phyloP scores from a whole-genome alignment of 2,329 filamentous ascomycete species.

The Diaporthe citri region DNA sequence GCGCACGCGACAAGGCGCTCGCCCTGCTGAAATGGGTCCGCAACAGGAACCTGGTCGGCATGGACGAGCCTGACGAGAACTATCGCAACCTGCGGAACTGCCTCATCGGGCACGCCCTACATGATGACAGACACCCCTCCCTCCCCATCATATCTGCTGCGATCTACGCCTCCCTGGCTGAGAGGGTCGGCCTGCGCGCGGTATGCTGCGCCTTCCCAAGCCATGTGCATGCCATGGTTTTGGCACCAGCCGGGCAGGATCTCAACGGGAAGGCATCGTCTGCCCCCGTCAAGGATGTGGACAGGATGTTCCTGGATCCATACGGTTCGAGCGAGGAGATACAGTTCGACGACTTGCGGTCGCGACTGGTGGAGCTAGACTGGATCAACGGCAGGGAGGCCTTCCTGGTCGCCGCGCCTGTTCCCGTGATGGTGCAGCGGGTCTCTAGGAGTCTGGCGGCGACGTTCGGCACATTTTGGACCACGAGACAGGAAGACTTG shows the following conservation, averaged over 20 bases:
- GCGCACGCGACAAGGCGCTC: conserved; percentile 76
- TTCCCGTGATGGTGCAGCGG: conserved; percentile 78
- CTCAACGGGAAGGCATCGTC: conserved; percentile 64
- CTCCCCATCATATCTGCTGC: conserved; percentile 88
- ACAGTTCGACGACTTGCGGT: conserved; percentile 67
- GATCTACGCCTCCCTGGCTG: conserved; percentile 86
- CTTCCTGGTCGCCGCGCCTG: conserved; percentile 74
- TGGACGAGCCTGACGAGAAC: conserved; percentile 71
- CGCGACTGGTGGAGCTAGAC: conserved; percentile 65
- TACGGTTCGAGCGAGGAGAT: conserved; percentile 80
- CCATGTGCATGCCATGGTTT: conserved; percentile 86
- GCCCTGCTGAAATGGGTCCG: conserved; percentile 78
- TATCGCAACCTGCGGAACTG: conserved; percentile 89
- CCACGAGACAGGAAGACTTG: conserved; percentile 46
- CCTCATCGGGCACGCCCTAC: conserved; percentile 85
- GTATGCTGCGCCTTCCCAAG: conserved; percentile 85
- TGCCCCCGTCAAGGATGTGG: conserved; percentile 55
- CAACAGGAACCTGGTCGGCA: conserved; percentile 75
- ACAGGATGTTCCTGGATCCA: conserved; percentile 86
- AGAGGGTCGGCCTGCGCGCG: conserved; percentile 80
- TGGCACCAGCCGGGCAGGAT: conserved; percentile 69
- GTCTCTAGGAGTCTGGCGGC: conserved; percentile 85
- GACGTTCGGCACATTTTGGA: conserved; percentile 68
- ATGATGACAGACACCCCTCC: conserved; percentile 79
- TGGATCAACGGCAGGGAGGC: conserved; percentile 57